These are phyloP conservation scores for Ceratobasidium sp. DNA, from an alignment of 1,284 basidiomycete genomes.

Conservation along the genomic window DNA sequence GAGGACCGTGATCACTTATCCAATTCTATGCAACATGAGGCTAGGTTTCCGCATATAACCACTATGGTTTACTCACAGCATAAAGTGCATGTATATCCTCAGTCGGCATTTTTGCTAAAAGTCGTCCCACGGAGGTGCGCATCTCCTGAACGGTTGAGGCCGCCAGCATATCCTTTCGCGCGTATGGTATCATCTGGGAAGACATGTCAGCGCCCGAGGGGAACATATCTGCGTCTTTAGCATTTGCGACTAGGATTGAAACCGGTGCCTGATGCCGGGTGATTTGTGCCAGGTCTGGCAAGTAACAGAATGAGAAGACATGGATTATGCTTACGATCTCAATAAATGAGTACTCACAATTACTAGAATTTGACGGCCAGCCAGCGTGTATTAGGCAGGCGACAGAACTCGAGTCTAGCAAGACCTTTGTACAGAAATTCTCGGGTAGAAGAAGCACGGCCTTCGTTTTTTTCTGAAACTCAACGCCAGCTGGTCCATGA, in stretches of 20 bases:
- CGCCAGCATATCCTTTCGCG: not conserved
- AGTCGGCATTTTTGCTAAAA: not conserved
- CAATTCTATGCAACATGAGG: slow-evolving; percentile 11
- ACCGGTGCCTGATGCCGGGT: not conserved
- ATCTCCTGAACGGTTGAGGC: not conserved
- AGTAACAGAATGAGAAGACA: no score
- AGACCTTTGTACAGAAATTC: no score
- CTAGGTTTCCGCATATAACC: no score
- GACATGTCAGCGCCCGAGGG: not conserved
- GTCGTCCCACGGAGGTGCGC: not conserved
- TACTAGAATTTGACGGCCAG: no score
- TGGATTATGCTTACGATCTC: not conserved
- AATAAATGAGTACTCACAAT: slow-evolving; percentile 1
- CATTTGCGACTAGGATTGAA: not conserved
- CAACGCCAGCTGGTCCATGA: no score
- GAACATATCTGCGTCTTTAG: slow-evolving; percentile 1
- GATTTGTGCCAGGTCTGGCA: not conserved
- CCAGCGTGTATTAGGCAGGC: no score
- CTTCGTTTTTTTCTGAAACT: no score
- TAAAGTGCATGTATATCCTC: not conserved
- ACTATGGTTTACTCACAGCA: not conserved
- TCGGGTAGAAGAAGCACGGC: no score
- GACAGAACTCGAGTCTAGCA: no score
- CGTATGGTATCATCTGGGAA: not conserved
- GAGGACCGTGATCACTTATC: not conserved